Evolutionary conservation across 306 rosid genomes (phyloP), one percentile per base, ranked within the genome.

Genomic region (Rosa persica): DNA sequence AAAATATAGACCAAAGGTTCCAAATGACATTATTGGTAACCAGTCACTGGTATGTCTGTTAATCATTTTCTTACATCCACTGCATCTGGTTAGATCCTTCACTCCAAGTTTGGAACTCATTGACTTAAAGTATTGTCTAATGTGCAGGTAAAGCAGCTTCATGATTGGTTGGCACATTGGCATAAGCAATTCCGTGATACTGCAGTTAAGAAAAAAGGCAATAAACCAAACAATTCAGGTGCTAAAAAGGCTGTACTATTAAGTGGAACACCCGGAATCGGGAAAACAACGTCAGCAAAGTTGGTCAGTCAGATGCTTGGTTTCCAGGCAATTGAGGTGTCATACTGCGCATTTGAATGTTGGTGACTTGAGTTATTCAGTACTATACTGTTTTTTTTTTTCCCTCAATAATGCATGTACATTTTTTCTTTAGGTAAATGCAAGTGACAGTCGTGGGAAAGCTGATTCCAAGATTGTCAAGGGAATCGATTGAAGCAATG

Each of bases 211-310:
- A 91, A 84, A 78, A 83, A 78, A 70, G 97, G 93, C 6, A 92
- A 87, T 76, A 93, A 85, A 79, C 81, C 70, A 83, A 92, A 73
- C 78, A 96, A 89, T 76, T 77, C 93, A 43, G 80, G 75, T 76
- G 86, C 86, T 47, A 93, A 89, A 79, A 95, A 91, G 70, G 98
- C 98, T 68, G 90, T 93, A 43, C 86, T 95, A 60, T 83, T 93
- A 80, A 87, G 99, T 80, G 99, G 99, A 86, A 89, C 93, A 54
- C 98, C 99, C 76, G 99, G 99, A 68, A 93, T 95, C 69, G 99
- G 99, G 80, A 95, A 95, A 90, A 95, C 99, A 15, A 95, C 98
- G 2, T 89, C 99, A 48, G 99, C 99, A 74, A 93, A 89, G 90
- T 78, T 95, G 89, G 93, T 95, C 72, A 82, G 98, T 85, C 87